These are phyloP conservation scores for Termitomyces sp. DNA, from an alignment of 768 basidiomycete species.

Conservation along the genomic window DNA sequence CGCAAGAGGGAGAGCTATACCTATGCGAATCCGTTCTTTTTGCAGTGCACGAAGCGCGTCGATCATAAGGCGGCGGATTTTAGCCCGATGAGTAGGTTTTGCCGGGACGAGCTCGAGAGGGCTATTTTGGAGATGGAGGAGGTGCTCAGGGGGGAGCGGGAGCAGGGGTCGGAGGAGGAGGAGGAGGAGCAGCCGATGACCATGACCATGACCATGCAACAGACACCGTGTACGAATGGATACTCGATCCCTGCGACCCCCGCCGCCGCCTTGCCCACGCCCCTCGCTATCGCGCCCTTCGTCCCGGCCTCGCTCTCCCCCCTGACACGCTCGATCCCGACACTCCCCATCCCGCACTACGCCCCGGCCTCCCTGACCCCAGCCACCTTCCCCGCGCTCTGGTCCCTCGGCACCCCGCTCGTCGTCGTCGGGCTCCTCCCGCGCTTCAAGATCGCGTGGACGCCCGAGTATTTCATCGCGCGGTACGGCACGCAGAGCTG, in stretches of 20 bases:
- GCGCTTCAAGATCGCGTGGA: constrained; percentile 42
- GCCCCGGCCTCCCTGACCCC: constrained; percentile 45
- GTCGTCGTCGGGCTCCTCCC: constrained; percentile 39
- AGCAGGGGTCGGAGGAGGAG: not conserved
- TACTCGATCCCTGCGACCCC: not conserved
- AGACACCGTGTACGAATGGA: no score
- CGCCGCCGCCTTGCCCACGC: not conserved
- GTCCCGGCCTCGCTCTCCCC: constrained; percentile 15
- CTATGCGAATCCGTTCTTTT: constrained; percentile 67
- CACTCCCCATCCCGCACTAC: constrained; percentile 40
- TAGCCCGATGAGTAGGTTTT: constrained; percentile 77
- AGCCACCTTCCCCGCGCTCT: constrained; percentile 58
- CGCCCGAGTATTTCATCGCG: constrained; percentile 73
- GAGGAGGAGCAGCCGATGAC: no score
- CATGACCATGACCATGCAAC: no score
- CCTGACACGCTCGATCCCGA: constrained; percentile 30
- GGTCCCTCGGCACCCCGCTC: constrained; percentile 71
- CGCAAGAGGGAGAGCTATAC: constrained; percentile 52
- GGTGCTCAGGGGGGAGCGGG: constrained; percentile 28
- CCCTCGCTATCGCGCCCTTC: not conserved
- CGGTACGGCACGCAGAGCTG: constrained; percentile 60
- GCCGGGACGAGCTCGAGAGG: constrained; percentile 50
- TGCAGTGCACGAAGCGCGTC: constrained; percentile 63
- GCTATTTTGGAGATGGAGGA: constrained; percentile 68
- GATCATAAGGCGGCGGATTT: constrained; percentile 68